A percentile compares a stretch with the other conserved stretches of the same genome.
Conservation (phyloP, 495 filamentous ascomycete genomes). For the Penicillium atrosanguineum region DNA sequence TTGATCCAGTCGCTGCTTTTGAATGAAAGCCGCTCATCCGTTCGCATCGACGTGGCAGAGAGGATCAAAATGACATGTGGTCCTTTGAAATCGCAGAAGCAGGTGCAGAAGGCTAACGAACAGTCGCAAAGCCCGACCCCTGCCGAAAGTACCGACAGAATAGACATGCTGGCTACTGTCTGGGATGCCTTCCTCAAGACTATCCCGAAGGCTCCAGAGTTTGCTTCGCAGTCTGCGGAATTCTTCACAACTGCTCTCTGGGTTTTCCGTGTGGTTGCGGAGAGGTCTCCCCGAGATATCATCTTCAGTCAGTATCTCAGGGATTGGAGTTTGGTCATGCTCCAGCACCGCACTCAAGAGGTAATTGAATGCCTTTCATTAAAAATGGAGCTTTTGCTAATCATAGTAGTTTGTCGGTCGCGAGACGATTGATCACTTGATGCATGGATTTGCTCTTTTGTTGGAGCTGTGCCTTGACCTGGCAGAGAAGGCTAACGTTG, state of each 20-base stretch:
- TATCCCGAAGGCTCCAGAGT: constrained; percentile 44
- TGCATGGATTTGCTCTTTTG: constrained; percentile 47
- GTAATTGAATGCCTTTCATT: constrained; percentile 18
- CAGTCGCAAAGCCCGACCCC: neutral
- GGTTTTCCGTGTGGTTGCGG: constrained; percentile 55
- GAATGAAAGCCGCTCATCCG: constrained; percentile 29
- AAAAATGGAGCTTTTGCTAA: constrained; percentile 1
- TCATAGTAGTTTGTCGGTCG: constrained; percentile 46
- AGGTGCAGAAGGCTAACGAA: constrained; percentile 10
- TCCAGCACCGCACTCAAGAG: constrained; percentile 53
- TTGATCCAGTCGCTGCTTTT: constrained; percentile 39
- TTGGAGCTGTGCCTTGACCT: constrained; percentile 49
- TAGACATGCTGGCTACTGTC: constrained; percentile 46
- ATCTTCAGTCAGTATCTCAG: constrained; percentile 50
- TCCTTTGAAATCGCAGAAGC: constrained; percentile 26
- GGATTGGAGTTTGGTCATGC: constrained; percentile 53
- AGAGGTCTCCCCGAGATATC: constrained; percentile 47
- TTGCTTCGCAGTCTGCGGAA: constrained; percentile 49
- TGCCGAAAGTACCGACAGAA: constrained; percentile 24
- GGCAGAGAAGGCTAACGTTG: constrained; percentile 40
- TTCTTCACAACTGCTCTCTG: constrained; percentile 53
- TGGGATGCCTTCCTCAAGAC: constrained; percentile 52
- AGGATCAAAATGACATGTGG: constrained; percentile 35
- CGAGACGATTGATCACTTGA: constrained; percentile 46
- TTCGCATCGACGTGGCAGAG: constrained; percentile 37